Evolutionary conservation across 1,139 yeast genomes (phyloP).

Genomic region (Blastobotrys indianensis): DNA sequence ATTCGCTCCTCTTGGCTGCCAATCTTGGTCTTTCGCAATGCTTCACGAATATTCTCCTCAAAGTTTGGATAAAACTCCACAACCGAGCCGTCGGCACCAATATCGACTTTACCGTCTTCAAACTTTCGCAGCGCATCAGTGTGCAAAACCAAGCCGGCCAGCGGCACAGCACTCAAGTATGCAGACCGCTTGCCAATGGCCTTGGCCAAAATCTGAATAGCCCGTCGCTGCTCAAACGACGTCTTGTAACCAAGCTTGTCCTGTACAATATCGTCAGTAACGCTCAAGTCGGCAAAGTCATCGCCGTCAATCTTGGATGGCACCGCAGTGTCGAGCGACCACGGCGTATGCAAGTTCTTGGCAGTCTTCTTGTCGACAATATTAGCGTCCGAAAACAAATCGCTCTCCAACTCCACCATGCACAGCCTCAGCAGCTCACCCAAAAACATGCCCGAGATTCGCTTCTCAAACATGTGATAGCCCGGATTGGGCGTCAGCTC

Average conservation of each 20-base stretch:
- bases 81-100: constrained; percentile 93
- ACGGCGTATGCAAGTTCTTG: constrained; percentile 50
- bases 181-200: constrained; percentile 86
- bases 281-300: constrained; percentile 60
- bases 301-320: constrained; percentile 80
- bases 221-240: constrained; percentile 65
- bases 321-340: constrained; percentile 76
- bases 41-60: constrained; percentile 68
- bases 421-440: constrained; percentile 81
- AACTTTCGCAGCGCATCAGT: constrained; percentile 47
- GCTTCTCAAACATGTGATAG: constrained; percentile 85
- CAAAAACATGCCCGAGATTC: constrained; percentile 89
- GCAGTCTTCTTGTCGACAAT: constrained; percentile 26
- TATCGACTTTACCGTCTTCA: constrained; percentile 59
- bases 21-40: constrained; percentile 54
- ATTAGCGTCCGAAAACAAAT: constrained; percentile 40
- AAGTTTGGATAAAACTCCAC: constrained; percentile 89
- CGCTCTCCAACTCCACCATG: constrained; percentile 56
- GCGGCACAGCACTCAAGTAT: constrained; percentile 75
- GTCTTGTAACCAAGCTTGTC: constrained; percentile 45
- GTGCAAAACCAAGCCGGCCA: constrained; percentile 67
- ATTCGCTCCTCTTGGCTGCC: constrained; percentile 60
- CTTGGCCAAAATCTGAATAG: constrained; percentile 64
- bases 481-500: constrained; percentile 72
- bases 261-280: constrained; percentile 46